Percentiles rank a stretch among this genome's conserved stretches.
Conservation (phyloP, 441 rosid genomes). For the Erodium moschatum region DNA sequence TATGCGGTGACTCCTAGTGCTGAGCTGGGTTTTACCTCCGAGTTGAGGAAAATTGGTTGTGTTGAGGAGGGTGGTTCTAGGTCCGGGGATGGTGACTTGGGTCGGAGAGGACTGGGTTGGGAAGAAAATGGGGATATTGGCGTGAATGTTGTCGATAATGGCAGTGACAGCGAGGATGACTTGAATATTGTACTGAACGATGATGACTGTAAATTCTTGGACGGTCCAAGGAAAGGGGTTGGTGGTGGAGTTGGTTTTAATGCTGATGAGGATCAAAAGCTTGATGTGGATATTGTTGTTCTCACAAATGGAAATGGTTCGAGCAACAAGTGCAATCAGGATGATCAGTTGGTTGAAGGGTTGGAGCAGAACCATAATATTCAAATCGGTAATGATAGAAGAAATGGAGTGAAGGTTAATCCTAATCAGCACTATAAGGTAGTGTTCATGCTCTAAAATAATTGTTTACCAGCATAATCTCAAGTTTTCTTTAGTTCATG, state of each 20-base stretch:
- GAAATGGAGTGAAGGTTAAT: slow-evolving; percentile 24
- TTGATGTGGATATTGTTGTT: slow-evolving; percentile 12
- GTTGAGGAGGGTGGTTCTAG: too few relatives aligned
- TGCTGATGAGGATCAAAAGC: slow-evolving; percentile 15
- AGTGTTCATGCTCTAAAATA: not conserved
- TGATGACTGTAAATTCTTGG: slow-evolving; percentile 26
- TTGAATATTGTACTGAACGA: slow-evolving; percentile 55
- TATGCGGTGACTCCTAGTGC: not conserved
- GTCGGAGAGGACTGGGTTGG: not conserved
- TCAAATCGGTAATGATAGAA: slow-evolving; percentile 7
- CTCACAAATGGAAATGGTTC: not conserved
- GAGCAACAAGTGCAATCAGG: slow-evolving; percentile 9
- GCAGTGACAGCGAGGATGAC: slow-evolving; percentile 62
- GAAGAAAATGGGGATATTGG: slow-evolving; percentile 13
- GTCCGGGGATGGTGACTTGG: not conserved
- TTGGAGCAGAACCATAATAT: slow-evolving; percentile 18
- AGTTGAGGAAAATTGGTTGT: not conserved
- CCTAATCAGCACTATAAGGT: slow-evolving; percentile 24
- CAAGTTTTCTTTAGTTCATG: not conserved
- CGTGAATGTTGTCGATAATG: slow-evolving; percentile 22
- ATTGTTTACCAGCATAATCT: not conserved
- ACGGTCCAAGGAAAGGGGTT: slow-evolving; percentile 13
- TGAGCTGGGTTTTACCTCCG: not conserved
- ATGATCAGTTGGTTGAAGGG: slow-evolving; percentile 17
- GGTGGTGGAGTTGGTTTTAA: slow-evolving; percentile 4